Evolutionary conservation across 2,329 filamentous ascomycete species (phyloP).

Genomic region (Tricladium varicosporioides): DNA sequence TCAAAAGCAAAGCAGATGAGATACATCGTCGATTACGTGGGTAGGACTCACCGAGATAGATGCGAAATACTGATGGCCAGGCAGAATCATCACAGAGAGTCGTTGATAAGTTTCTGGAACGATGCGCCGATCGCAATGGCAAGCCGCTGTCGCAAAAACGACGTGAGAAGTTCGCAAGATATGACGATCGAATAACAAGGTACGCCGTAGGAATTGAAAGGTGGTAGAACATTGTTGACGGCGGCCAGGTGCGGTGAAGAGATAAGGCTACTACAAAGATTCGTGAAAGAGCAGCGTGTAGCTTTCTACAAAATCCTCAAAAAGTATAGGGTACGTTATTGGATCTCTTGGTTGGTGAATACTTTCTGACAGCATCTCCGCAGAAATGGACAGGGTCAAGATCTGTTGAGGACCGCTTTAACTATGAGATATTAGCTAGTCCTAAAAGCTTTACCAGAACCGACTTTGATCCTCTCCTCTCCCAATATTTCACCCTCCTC

Average conservation of each 20-base stretch:
- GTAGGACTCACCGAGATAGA: slow-evolving; percentile 25
- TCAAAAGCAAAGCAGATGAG: slow-evolving; percentile 77
- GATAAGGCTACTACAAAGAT: slow-evolving; percentile 67
- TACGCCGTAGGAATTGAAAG: slow-evolving; percentile 7
- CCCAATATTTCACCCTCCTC: slow-evolving; percentile 51
- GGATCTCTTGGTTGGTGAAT: too few species aligned
- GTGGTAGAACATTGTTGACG: slow-evolving; percentile 10
- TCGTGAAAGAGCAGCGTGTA: slow-evolving; percentile 69
- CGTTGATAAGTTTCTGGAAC: slow-evolving; percentile 26
- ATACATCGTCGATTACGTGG: slow-evolving; percentile 67
- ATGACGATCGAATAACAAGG: slow-evolving; percentile 31
- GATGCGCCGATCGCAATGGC: slow-evolving; percentile 24
- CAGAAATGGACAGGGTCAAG: slow-evolving; percentile 80
- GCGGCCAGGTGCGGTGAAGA: slow-evolving; percentile 62
- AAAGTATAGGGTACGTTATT: slow-evolving; percentile 67
- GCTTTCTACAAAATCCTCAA: slow-evolving; percentile 83
- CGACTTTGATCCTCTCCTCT: slow-evolving; percentile 55
- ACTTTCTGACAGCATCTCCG: slow-evolving; percentile 16
- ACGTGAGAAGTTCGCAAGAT: slow-evolving; percentile 30
- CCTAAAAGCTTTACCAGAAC: slow-evolving; percentile 70
- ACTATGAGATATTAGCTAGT: slow-evolving; percentile 60
- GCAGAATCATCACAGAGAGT: slow-evolving; percentile 27
- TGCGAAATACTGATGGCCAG: too few species aligned
- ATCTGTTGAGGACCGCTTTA: slow-evolving; percentile 63
- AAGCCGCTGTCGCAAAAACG: slow-evolving; percentile 27